These are phyloP conservation scores for Takakia lepidozioides DNA, from an alignment of 225 moss, liverwort and hornwort genomes.

Conservation along the genomic window DNA sequence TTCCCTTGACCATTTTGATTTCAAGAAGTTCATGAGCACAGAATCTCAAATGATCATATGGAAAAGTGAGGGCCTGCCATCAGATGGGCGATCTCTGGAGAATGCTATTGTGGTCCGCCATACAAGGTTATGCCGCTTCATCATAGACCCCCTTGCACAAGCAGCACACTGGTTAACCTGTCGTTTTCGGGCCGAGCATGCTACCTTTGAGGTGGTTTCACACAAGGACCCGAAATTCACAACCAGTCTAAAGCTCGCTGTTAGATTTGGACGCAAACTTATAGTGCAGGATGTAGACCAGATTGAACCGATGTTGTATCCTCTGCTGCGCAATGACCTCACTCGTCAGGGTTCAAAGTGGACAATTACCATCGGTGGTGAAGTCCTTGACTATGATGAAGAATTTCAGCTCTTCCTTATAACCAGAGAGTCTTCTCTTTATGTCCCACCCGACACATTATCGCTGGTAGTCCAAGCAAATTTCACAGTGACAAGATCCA, in stretches of 20 bases:
- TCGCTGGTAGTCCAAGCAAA: slow-evolving; percentile 17
- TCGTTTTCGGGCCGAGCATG: slow-evolving; percentile 7
- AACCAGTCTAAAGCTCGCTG: slow-evolving; percentile 19
- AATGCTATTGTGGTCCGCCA: slow-evolving; percentile 24
- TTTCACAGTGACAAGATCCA: slow-evolving; percentile 17
- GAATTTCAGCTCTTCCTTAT: slow-evolving; percentile 20
- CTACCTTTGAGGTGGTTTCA: slow-evolving; percentile 16
- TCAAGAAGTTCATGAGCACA: slow-evolving; percentile 23
- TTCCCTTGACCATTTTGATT: slow-evolving; percentile 8
- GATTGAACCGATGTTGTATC: slow-evolving; percentile 23
- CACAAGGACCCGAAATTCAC: slow-evolving; percentile 18
- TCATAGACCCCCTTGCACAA: slow-evolving; percentile 20
- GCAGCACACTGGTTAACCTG: slow-evolving; percentile 15
- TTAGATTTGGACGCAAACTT: slow-evolving; percentile 22
- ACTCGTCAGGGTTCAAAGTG: slow-evolving; percentile 20
- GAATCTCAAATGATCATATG: slow-evolving; percentile 21
- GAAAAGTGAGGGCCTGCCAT: slow-evolving; percentile 23
- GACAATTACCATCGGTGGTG: slow-evolving; percentile 17
- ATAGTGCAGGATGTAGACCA: slow-evolving; percentile 28
- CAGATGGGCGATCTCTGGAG: slow-evolving; percentile 16
- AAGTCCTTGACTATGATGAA: slow-evolving; percentile 17
- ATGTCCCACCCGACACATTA: slow-evolving; percentile 13
- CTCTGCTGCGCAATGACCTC: slow-evolving; percentile 18
- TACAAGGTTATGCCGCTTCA: slow-evolving; percentile 9
- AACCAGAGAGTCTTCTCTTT: slow-evolving; percentile 16